phyloP scores from a whole-genome alignment of 2,329 filamentous ascomycete species.

The Magnaporthiopsis rhizophila region DNA sequence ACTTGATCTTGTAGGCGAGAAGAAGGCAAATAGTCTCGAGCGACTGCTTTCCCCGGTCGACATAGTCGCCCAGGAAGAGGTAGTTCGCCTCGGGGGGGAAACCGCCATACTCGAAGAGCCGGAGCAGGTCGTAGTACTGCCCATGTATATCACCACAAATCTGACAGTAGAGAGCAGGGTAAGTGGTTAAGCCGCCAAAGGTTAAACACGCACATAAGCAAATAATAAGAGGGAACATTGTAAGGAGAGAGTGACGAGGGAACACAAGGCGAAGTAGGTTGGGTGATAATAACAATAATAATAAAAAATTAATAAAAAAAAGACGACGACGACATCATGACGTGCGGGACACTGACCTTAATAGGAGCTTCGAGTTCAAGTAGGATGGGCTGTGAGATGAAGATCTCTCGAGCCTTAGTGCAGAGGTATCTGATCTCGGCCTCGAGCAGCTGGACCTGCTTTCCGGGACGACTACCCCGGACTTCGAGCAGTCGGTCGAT shows the following conservation, averaged over 20 bases:
- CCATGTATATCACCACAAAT: conserved; percentile 99
- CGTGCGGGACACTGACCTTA: conserved; percentile 59
- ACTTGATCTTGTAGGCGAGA: conserved; percentile 99
- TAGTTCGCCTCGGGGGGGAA: conserved; percentile 99
- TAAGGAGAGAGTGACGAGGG: conserved; percentile 9
- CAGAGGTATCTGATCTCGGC: conserved; percentile 94
- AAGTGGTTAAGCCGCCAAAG: neutral
- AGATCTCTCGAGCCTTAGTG: conserved; percentile 98
- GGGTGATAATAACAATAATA: too few relatives aligned
- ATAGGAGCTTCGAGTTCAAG: conserved; percentile 97
- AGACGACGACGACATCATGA: neutral
- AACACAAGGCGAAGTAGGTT: neutral
- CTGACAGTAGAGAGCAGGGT: conserved; percentile 36
- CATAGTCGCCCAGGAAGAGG: conserved; percentile 97
- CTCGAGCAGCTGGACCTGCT: conserved; percentile 96
- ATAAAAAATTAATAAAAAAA: neutral
- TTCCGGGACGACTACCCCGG: conserved; percentile 92
- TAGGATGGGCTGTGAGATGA: conserved; percentile 97
- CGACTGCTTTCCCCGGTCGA: conserved; percentile 98
- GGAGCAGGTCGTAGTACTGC: conserved; percentile 96
- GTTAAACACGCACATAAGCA: neutral
- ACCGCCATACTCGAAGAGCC: conserved; percentile 95
- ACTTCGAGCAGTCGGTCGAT: conserved; percentile 98
- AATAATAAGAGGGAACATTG: neutral
- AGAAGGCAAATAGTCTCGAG: conserved; percentile 97